A percentile compares a stretch with the other conserved stretches of the same genome.
Evolutionary conservation across 2,329 filamentous ascomycete species (phyloP).

Genomic region (Bipolaris sorokiniana): DNA sequence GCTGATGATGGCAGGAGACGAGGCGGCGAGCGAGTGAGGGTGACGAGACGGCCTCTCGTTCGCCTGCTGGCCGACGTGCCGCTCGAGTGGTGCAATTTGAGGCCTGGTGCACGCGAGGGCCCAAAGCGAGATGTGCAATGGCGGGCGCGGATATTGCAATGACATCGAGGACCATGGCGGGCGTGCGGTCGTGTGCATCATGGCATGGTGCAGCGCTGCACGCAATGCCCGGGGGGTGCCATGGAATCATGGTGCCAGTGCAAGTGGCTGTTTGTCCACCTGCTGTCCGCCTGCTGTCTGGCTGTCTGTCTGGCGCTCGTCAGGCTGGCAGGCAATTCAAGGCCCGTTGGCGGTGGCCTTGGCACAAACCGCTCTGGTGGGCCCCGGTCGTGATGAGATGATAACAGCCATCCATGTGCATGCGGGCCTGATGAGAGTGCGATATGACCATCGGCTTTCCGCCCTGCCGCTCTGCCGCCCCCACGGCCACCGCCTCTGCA

Average conservation of each 20-base stretch:
- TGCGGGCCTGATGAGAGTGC: conserved; percentile 37
- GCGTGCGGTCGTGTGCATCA: conserved; percentile 13
- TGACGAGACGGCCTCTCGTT: conserved; percentile 16
- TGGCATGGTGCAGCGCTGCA: conserved; percentile 34
- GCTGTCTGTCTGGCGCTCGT: no score
- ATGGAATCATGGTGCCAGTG: no score
- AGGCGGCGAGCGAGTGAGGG: not conserved
- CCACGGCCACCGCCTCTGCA: conserved; percentile 22
- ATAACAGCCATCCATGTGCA: conserved; percentile 48
- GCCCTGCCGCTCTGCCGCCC: conserved; percentile 17
- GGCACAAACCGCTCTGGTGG: conserved; percentile 39
- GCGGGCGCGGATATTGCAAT: conserved; percentile 34
- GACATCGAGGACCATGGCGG: conserved; percentile 28
- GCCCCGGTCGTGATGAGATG: conserved; percentile 18
- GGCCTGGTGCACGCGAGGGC: conserved; percentile 27
- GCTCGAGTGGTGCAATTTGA: conserved; percentile 29
- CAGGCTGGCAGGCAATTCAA: no score
- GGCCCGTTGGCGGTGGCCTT: conserved; percentile 19
- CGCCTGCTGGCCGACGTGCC: conserved; percentile 15
- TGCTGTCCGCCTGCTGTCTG: no score
- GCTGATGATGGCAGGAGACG: no score
- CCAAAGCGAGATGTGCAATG: conserved; percentile 18
- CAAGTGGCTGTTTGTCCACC: no score
- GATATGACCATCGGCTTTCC: conserved; percentile 41
- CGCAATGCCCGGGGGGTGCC: conserved; percentile 16